These are phyloP conservation scores for Saksenaea vasiformis DNA, from an alignment of 371 early-diverging fungal species.

Conservation along the genomic window DNA sequence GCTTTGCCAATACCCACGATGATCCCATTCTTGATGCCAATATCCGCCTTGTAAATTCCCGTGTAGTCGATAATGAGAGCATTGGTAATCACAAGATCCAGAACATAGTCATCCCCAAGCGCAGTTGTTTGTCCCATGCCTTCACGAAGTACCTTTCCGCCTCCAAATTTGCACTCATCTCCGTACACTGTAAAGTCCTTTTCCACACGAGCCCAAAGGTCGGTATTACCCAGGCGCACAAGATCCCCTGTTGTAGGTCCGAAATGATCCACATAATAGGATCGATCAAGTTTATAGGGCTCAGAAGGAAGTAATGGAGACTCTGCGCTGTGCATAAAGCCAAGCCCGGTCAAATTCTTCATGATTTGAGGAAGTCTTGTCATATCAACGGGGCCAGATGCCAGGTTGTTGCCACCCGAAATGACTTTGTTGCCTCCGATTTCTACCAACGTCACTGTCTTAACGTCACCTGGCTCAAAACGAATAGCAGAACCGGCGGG, in stretches of 20 bases:
- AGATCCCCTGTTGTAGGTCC: constrained; percentile 93
- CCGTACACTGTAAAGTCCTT: constrained; percentile 87
- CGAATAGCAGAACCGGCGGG: constrained; percentile 80
- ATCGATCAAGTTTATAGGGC: constrained; percentile 69
- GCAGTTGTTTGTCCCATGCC: constrained; percentile 87
- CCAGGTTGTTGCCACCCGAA: constrained; percentile 82
- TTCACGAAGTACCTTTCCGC: constrained; percentile 86
- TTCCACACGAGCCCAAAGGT: constrained; percentile 86
- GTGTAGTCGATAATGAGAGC: constrained; percentile 89
- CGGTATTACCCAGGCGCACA: constrained; percentile 84
- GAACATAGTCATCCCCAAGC: constrained; percentile 65
- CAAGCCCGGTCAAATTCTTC: constrained; percentile 34
- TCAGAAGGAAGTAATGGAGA: constrained; percentile 42
- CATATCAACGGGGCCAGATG: constrained; percentile 70
- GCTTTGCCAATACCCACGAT: constrained; percentile 93
- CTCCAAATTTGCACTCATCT: constrained; percentile 90
- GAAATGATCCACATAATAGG: constrained; percentile 83
- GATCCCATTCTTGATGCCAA: constrained; percentile 84
- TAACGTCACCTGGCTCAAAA: constrained; percentile 84
- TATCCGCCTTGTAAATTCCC: constrained; percentile 96
- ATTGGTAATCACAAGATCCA: constrained; percentile 94
- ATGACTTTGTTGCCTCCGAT: constrained; percentile 84
- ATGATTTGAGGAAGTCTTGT: constrained; percentile 48
- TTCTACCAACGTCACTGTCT: constrained; percentile 77
- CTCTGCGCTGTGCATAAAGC: constrained; percentile 62